Evolutionary conservation across 2,329 filamentous ascomycete genomes (phyloP).

Genomic region (Aureobasidium musti): DNA sequence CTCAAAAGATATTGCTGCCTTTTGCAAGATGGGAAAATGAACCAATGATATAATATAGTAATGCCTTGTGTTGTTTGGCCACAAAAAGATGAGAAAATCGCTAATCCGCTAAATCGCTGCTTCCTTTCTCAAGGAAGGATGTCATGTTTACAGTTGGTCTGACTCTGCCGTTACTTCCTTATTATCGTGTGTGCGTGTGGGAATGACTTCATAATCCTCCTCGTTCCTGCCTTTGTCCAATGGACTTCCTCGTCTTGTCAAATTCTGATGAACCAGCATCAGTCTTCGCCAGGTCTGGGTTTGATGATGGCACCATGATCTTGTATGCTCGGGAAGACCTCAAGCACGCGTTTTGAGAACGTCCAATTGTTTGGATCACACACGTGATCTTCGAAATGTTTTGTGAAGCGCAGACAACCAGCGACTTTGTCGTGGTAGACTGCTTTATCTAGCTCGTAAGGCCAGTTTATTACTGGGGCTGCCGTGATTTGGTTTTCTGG

Average conservation of each 20-base stretch:
- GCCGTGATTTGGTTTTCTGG: slow-evolving; percentile 26
- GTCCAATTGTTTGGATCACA: slow-evolving; percentile 14
- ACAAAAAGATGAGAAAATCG: neutral
- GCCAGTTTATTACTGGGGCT: slow-evolving; percentile 18
- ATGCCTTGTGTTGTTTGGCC: neutral
- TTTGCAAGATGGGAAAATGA: neutral
- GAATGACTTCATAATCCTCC: neutral
- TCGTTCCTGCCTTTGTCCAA: neutral
- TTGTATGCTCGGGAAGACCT: slow-evolving; percentile 1
- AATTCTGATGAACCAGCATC: neutral
- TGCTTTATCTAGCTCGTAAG: neutral
- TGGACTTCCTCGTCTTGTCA: too few species aligned
- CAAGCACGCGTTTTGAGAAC: neutral
- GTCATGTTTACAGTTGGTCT: neutral
- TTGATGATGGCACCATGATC: slow-evolving; percentile 18
- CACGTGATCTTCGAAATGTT: slow-evolving; percentile 15
- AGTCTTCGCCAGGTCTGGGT: slow-evolving; percentile 1
- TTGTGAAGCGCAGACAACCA: slow-evolving; percentile 26
- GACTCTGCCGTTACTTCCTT: neutral
- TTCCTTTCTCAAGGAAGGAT: neutral
- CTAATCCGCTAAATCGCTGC: neutral
- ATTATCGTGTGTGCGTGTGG: neutral
- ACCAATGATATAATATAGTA: neutral
- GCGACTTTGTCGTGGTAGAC: slow-evolving; percentile 3
- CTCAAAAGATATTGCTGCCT: too few species aligned